phyloP scores from a whole-genome alignment of 2,329 filamentous ascomycete species.

The Waltergamsia citrina region DNA sequence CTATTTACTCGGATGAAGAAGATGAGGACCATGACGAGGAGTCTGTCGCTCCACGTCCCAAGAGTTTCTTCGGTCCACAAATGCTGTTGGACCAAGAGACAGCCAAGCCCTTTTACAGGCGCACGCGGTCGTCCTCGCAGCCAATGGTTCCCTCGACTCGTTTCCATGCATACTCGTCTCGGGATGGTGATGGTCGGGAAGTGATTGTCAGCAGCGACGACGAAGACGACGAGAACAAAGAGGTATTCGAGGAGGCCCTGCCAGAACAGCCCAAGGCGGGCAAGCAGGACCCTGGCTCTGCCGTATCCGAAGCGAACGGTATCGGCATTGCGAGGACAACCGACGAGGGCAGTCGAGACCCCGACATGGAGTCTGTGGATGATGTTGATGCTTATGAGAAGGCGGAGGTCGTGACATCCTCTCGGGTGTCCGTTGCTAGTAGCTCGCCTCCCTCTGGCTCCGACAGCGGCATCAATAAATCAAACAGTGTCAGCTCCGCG shows the following conservation, averaged over 20 bases:
- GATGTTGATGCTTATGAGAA: constrained; percentile 44
- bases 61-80: constrained; percentile 27
- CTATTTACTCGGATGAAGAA: constrained; percentile 53
- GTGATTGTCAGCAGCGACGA: background rate
- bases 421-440: constrained; percentile 44
- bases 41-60: constrained; percentile 26
- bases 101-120: background rate
- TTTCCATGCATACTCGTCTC: background rate
- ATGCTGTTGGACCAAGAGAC: background rate
- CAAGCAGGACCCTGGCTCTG: background rate
- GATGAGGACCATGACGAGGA: constrained; percentile 26
- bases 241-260: background rate
- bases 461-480: constrained; percentile 30
- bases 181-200: background rate
- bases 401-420: constrained; percentile 46
- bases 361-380: constrained; percentile 13
- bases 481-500: constrained; percentile 43
- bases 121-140: constrained; percentile 1
- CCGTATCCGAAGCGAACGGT: background rate
- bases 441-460: constrained; percentile 37
- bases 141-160: background rate
- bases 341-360: background rate
- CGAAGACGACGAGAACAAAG: background rate
- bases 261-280: background rate
- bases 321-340: background rate